phyloP scores from a whole-genome alignment of 371 early-diverging fungal genomes.

The Conidiobolus incongruus region DNA sequence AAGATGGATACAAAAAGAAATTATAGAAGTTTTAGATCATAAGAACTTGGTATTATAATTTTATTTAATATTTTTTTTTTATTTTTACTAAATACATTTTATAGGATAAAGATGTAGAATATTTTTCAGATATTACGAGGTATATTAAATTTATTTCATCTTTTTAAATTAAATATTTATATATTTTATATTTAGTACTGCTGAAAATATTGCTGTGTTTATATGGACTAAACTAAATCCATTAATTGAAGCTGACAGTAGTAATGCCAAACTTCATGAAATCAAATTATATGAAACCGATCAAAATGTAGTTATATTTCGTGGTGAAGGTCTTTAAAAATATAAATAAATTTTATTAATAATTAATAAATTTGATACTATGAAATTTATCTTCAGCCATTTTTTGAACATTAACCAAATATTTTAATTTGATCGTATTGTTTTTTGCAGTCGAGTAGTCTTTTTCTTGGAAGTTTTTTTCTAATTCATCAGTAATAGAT shows the following conservation, averaged over 20 bases:
- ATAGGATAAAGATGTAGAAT: constrained; percentile 55
- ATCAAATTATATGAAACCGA: constrained; percentile 48
- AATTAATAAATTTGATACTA: too few relatives aligned
- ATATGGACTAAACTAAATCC: constrained; percentile 40
- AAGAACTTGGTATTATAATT: constrained; percentile 32
- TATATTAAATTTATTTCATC: constrained; percentile 7
- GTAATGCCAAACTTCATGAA: constrained; percentile 16
- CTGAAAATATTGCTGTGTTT: constrained; percentile 73
- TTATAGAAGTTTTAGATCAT: constrained; percentile 64
- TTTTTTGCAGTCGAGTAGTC: too few relatives aligned
- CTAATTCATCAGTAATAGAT: too few relatives aligned
- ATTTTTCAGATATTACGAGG: constrained; percentile 34
- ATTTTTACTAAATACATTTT: not conserved
- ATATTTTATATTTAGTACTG: constrained; percentile 28
- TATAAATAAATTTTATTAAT: too few relatives aligned
- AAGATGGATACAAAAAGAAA: constrained; percentile 32
- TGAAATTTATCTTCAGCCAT: too few relatives aligned
- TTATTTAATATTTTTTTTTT: constrained; percentile 3
- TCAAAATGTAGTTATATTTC: constrained; percentile 38
- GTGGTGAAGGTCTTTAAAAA: constrained; percentile 13
- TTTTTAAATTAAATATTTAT: not conserved
- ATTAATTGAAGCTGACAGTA: constrained; percentile 14
- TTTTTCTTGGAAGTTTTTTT: too few relatives aligned
- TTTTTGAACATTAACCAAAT: too few relatives aligned
- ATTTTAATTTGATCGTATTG: too few relatives aligned